Evolutionary conservation across 192 early-diverging fungal genomes (phyloP).

Genomic region (Entomortierella lignicola): DNA sequence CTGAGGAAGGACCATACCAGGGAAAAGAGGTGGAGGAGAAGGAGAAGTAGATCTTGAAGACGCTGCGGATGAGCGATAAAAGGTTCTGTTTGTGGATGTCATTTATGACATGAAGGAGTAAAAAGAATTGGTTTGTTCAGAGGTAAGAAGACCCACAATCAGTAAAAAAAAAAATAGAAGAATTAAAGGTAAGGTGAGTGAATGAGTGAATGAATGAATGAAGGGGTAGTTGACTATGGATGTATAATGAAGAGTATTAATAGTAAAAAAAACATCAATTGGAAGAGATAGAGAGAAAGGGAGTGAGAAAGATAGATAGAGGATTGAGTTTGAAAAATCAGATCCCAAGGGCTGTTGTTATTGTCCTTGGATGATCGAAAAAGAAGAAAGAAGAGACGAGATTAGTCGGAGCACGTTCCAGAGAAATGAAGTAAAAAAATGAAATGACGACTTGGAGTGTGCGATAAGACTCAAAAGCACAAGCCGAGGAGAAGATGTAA

Average conservation of each 20-base stretch:
- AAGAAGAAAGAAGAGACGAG: not conserved
- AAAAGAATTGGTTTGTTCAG: not conserved
- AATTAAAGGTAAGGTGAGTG: not conserved
- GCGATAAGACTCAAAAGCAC: not conserved
- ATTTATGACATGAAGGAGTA: conserved; percentile 50
- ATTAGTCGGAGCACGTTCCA: no score
- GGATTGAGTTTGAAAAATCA: not conserved
- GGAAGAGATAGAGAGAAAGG: not conserved
- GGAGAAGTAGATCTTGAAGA: conserved; percentile 54
- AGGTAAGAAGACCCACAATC: not conserved
- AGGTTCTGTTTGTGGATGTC: conserved; percentile 44
- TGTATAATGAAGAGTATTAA: not conserved
- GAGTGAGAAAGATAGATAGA: not conserved
- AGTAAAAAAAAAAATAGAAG: not conserved
- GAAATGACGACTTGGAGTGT: not conserved
- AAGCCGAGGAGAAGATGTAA: no score
- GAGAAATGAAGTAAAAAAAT: not conserved
- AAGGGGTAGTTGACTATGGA: not conserved
- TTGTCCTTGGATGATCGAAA: not conserved
- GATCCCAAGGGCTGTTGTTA: not conserved
- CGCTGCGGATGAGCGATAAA: conserved; percentile 56
- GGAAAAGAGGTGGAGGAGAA: conserved; percentile 49
- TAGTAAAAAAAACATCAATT: not conserved
- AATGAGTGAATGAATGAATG: conserved; percentile 6
- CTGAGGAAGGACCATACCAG: conserved; percentile 51